These are phyloP conservation scores for Pythium catenulatum DNA, from an alignment of 352 stramenopile species.

Conservation along the genomic window DNA sequence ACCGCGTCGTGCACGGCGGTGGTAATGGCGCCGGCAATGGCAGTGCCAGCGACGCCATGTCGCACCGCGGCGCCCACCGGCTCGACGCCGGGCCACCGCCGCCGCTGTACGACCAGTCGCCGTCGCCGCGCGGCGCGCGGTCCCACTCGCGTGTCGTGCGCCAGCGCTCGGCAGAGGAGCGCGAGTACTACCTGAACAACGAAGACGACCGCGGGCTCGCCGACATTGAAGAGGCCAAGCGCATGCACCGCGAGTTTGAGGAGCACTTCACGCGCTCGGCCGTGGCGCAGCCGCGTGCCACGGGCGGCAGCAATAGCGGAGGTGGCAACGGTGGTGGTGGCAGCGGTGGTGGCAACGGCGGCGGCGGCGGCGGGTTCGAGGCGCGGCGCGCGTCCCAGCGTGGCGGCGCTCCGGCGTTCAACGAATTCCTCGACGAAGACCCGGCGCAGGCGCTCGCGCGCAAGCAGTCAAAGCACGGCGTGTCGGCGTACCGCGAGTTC, in stretches of 20 bases:
- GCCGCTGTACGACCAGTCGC: conserved; percentile 74
- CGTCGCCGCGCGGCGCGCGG: conserved; percentile 29
- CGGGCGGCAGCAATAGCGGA: too few species aligned
- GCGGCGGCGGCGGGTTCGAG: too few species aligned
- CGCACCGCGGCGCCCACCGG: conserved; percentile 31
- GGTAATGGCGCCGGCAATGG: too few species aligned
- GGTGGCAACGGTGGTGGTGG: too few species aligned
- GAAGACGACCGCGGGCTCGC: conserved; percentile 72
- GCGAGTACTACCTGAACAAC: conserved; percentile 76
- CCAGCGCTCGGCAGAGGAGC: conserved; percentile 74
- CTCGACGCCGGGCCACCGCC: conserved; percentile 33
- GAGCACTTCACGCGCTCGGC: conserved; percentile 66
- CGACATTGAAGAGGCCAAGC: conserved; percentile 82
- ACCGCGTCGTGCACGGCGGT: conserved; percentile 63
- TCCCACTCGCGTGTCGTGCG: conserved; percentile 49
- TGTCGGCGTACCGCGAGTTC: conserved; percentile 58
- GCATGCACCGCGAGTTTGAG: conserved; percentile 83
- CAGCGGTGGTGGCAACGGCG: too few species aligned
- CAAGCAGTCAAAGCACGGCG: neutral
- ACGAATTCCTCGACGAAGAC: neutral
- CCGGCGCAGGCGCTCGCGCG: neutral
- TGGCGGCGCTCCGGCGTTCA: neutral
- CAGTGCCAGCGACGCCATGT: too few species aligned
- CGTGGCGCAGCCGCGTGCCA: too few species aligned
- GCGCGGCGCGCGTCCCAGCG: too few species aligned